phyloP scores from a whole-genome alignment of 192 early-diverging fungal species.

The Coemansia furcata region DNA sequence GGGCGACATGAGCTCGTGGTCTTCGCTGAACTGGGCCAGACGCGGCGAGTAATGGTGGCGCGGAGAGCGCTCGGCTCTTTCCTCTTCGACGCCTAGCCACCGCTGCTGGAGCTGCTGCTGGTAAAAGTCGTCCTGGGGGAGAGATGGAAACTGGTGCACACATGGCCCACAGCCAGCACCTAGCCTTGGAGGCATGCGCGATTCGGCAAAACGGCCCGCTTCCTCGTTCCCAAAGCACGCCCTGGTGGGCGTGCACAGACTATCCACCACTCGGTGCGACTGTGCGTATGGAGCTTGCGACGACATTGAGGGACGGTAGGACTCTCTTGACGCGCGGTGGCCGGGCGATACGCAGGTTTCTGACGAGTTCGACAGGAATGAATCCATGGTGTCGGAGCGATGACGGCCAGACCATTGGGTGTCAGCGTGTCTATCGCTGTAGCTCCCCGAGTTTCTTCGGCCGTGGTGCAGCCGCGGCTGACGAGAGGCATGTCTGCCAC shows the following conservation, averaged over 20 bases:
- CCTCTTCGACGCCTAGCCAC: neutral
- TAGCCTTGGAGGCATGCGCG: neutral
- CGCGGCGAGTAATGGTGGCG: neutral
- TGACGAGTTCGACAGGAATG: constrained; percentile 38
- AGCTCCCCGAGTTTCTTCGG: constrained; percentile 12
- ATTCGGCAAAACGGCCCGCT: neutral
- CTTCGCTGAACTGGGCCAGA: neutral
- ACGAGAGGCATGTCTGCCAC: neutral
- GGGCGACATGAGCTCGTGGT: neutral
- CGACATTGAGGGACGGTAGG: constrained; percentile 3
- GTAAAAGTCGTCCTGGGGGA: constrained; percentile 10
- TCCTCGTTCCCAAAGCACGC: neutral
- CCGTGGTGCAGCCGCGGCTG: neutral
- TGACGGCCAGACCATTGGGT: constrained; percentile 2
- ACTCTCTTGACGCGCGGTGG: constrained; percentile 18
- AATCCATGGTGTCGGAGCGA: constrained; percentile 37
- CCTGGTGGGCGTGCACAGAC: constrained; percentile 8
- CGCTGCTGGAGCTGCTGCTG: neutral
- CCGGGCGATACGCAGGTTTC: constrained; percentile 45
- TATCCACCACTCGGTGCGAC: neutral
- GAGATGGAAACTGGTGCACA: constrained; percentile 22
- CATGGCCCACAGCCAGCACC: neutral
- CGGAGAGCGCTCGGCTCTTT: neutral
- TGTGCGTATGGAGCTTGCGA: neutral
- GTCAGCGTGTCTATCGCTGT: constrained; percentile 2